Evolutionary conservation across 2,329 filamentous ascomycete species (phyloP).

Genomic region (Aureobasidium namibiae): DNA sequence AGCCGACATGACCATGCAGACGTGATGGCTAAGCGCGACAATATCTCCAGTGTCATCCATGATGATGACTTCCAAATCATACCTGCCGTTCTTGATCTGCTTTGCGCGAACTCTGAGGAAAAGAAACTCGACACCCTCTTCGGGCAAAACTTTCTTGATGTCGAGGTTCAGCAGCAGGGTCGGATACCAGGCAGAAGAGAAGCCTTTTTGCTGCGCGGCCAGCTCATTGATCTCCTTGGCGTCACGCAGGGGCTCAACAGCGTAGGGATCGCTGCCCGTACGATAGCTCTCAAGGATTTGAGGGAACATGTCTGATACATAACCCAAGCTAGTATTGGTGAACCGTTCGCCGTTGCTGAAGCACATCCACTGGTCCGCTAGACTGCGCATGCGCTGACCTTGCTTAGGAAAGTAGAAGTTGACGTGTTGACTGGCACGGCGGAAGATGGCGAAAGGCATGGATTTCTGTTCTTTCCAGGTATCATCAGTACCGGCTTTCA

Average conservation of each 20-base stretch:
- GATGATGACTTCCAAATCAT: constrained; percentile 65
- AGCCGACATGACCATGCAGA: constrained; percentile 55
- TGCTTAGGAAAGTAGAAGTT: constrained; percentile 45
- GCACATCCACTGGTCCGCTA: constrained; percentile 60
- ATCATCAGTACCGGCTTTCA: constrained; percentile 36
- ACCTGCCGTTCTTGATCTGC: constrained; percentile 59
- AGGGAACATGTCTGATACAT: constrained; percentile 61
- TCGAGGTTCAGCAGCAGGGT: constrained; percentile 70
- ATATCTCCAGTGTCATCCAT: constrained; percentile 57
- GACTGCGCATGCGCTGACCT: constrained; percentile 32
- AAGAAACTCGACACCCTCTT: constrained; percentile 63
- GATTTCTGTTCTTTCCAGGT: constrained; percentile 39
- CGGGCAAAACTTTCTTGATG: constrained; percentile 62
- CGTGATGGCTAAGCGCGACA: constrained; percentile 60
- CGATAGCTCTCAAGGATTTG: constrained; percentile 50
- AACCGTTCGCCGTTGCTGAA: constrained; percentile 55
- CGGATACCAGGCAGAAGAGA: constrained; percentile 59
- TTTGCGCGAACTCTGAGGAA: constrained; percentile 58
- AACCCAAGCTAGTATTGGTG: constrained; percentile 57
- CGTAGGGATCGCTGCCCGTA: constrained; percentile 27
- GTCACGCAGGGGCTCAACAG: constrained; percentile 19
- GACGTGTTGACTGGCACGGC: constrained; percentile 44
- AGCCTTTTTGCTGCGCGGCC: constrained; percentile 20
- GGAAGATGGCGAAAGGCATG: constrained; percentile 38
- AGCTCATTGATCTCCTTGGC: constrained; percentile 21